Evolutionary conservation across 2,329 filamentous ascomycete genomes (phyloP), one percentile per base, ranked within the genome.

Genomic region (Pseudodiploospora longispora): DNA sequence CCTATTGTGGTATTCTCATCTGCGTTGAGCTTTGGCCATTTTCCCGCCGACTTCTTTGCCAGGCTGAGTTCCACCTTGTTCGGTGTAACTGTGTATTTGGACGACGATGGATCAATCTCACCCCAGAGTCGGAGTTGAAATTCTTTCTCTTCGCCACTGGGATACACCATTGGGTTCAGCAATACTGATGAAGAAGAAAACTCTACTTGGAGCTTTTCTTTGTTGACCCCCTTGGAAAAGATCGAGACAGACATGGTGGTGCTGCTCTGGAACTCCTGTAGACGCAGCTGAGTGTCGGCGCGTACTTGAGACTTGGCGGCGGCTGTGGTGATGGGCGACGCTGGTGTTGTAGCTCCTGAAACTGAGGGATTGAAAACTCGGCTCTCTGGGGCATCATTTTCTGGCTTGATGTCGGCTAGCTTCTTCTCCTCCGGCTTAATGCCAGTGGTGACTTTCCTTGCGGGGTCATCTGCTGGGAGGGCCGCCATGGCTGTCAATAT

Each of bases 61-160:
- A 95, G 73, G 8, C 69, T 75, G 33, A 95, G 68, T 61, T 95
- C 89, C 43, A 95, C 74, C 61, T 95, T 95, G 56, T 81, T 87
- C 2, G 83, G 73, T 36, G 85, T 83, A 43, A 94, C 76, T 1
- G 71, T 75, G 52, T 70, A 78, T 37, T 72, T 82, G 19, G 80
- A 87, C 30, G 72, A 64, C 1, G 71, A 56, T 0, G 78, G 63
- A 42, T 86, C 75, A 54, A 95, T 80, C 7, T 74, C 60, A 10
- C 75, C 78, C 60, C 75, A 88, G 4, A 91, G 76, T 5, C 85
- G 50, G 3, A 75, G 80, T 12, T 81, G 73, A 36, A 88, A 72
- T 1, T 71, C 73, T 56, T 78, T 82, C 48, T 78, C 72, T 51
- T 77, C 85, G 36, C 76, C 72, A 30, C 54, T 63, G 1, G 64